These are phyloP conservation scores for Daldinia grandis DNA, from an alignment of 495 filamentous ascomycete species.

Conservation along the genomic window DNA sequence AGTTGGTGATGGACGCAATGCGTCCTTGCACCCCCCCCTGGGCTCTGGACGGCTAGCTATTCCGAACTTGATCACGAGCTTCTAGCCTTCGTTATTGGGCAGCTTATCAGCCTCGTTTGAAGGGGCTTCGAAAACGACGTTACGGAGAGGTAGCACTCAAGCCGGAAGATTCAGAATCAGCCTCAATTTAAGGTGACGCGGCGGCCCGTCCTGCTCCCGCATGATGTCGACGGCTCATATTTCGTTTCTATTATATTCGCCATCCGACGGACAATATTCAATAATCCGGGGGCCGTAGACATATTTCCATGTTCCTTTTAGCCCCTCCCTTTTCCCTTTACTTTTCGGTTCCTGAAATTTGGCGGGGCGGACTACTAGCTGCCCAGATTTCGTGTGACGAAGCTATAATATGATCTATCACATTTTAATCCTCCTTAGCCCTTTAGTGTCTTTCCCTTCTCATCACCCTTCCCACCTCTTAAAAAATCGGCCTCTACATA, in stretches of 20 bases:
- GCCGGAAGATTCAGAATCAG: constrained; percentile 43
- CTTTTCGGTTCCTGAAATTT: constrained; percentile 38
- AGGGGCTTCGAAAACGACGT: constrained; percentile 32
- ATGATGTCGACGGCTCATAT: constrained; percentile 32
- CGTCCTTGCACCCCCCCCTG: constrained; percentile 2
- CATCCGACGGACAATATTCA: constrained; percentile 22
- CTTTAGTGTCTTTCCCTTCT: neutral
- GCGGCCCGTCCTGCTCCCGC: constrained; percentile 26
- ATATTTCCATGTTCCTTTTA: constrained; percentile 26
- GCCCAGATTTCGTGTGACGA: constrained; percentile 32
- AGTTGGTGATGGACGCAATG: constrained; percentile 34
- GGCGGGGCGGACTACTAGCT: constrained; percentile 25
- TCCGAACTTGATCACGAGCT: constrained; percentile 28
- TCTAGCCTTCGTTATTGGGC: constrained; percentile 20
- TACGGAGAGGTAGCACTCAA: constrained; percentile 28
- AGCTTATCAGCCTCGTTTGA: constrained; percentile 39
- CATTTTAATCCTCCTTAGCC: constrained; percentile 10
- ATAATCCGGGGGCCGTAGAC: constrained; percentile 24
- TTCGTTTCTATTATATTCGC: constrained; percentile 25
- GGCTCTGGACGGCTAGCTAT: constrained; percentile 30
- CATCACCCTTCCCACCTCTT: constrained; percentile 10
- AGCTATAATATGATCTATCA: constrained; percentile 33
- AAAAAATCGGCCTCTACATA: constrained; percentile 18
- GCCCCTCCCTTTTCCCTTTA: constrained; percentile 13
- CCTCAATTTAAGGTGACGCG: constrained; percentile 41